Evolutionary conservation across 768 basidiomycete genomes (phyloP), one percentile per base, ranked within the genome.

Genomic region (Tricholoma saponaceum): DNA sequence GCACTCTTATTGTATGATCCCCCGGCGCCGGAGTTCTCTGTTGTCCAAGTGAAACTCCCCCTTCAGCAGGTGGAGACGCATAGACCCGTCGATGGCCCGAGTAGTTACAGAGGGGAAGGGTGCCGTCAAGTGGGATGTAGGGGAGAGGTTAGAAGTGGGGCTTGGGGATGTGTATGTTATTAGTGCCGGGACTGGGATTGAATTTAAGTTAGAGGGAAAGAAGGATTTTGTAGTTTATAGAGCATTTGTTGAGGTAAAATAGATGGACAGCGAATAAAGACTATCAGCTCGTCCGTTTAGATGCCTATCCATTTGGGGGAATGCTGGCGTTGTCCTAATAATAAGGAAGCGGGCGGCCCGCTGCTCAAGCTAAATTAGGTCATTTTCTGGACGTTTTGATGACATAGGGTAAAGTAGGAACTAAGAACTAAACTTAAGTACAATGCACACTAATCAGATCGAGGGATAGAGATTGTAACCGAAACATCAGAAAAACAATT

Each of bases 11-110:
- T 92, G 18, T 98, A 97, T 72, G 83, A 97, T 66, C 96, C 97
- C 5, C 95, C 97, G 0, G 89, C 95, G 64, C 86, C 86, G 32
- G 97, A 98, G 70, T 98, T 99, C 73, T 86, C 90, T 3, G 95
- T 99, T 16, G 76, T 95, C 14, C 80, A 82, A 28, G 75, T 86
- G 6, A 75, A 74, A 37, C 67, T 97, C 7, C 60, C 64, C 0
- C 62, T 67, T 0, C 78, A 76, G 6, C 73, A 71, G 58, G 67
- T 66, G 18, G 86, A 88, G 68, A 68, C 59, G 18, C 92, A 95
- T 62, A 74, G 73, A 10, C 71, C 79, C 8, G 69, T 98, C 9
- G 80, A 83, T 0, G 97, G 96, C 0, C 97, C 97, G 6, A 95
- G 92, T 66, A 79, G 83, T 88, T 14, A 92, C 90, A 0, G 77